Evolutionary conservation across 352 stramenopile genomes (phyloP).

Genomic region (Pythium folliculosum): DNA sequence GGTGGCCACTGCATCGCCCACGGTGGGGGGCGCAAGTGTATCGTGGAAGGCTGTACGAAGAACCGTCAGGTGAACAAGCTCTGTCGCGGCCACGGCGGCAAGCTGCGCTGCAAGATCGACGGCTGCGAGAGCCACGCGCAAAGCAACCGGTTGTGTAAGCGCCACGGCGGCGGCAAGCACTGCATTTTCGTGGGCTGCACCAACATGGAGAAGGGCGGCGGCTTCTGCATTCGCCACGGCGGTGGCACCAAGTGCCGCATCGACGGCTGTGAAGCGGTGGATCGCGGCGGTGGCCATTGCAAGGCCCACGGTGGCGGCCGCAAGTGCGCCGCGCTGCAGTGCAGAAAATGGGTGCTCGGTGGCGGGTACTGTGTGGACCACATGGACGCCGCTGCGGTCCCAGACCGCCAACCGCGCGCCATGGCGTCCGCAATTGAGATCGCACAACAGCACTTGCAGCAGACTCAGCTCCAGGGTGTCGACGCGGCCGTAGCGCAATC

Average conservation of each 20-base stretch:
- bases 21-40: constrained; percentile 79
- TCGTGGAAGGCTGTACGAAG: constrained; percentile 84
- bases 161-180: constrained; percentile 72
- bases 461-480: constrained; percentile 33
- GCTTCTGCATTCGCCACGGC: constrained; percentile 82
- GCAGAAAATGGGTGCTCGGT: constrained; percentile 81
- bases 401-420: constrained; percentile 19
- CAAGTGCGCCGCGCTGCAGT: constrained; percentile 68
- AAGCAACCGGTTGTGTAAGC: constrained; percentile 83
- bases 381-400: constrained; percentile 40
- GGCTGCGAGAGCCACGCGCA: constrained; percentile 82
- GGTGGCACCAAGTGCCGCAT: constrained; percentile 75
- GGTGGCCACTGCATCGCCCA: constrained; percentile 87
- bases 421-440: constrained; percentile 36
- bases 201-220: constrained; percentile 86
- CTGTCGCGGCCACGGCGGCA: constrained; percentile 79
- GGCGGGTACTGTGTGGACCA: constrained; percentile 76
- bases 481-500: neutral
- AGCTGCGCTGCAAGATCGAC: constrained; percentile 73
- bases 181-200: constrained; percentile 73
- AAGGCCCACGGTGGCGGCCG: constrained; percentile 85
- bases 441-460: constrained; percentile 20
- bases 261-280: constrained; percentile 61
- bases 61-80: constrained; percentile 87
- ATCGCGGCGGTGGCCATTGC: constrained; percentile 81